Evolutionary conservation across 805 yeast species (phyloP), one percentile per base, ranked within the genome.

Genomic region (Candida chilensis): DNA sequence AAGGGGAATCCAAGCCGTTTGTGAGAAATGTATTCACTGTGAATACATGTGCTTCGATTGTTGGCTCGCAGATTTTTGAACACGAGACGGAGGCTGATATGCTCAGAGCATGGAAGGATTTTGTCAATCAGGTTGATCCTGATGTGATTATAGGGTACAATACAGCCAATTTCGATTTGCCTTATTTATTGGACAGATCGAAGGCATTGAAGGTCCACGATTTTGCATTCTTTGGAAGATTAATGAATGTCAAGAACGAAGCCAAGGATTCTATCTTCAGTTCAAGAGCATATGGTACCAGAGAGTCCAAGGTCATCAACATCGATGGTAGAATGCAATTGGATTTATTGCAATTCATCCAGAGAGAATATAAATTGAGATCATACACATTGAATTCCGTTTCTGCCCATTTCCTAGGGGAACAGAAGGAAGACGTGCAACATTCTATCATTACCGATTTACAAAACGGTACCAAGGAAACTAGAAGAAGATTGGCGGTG

Each of bases 351-450:
- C 97, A 90, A 44, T 88, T 87, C 48, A 74, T 86, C 38, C 96
- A 88, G 52, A 75, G 98, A 51, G 99, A 92, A 50, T 87, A 86
- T 57, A 94, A 92, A 52, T 65, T 92, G 44, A 74, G 99, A 54
- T 83, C 96, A 3, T 92, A 92, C 56, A 88, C 98, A 0, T 65
- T 92, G 53, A 92, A 92, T 54, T 83, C 96, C 0, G 99, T 92
- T 0, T 84, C 95, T 4, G 94, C 97, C 0, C 86, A 86, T 45
- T 92, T 94, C 47, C 52, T 92, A 42, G 85, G 84, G 17, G 98
- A 94, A 47, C 98, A 92, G 45, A 92, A 92, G 47, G 99, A 92
- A 58, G 99, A 92, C 49, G 99, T 92, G 8, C 97, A 88, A 37
- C 96, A 90, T 51, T 85, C 97, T 3, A 90, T 90, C 40, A 92